Conservation (phyloP, 768 basidiomycete genomes). For the Amanita pseudoporphyria region DNA sequence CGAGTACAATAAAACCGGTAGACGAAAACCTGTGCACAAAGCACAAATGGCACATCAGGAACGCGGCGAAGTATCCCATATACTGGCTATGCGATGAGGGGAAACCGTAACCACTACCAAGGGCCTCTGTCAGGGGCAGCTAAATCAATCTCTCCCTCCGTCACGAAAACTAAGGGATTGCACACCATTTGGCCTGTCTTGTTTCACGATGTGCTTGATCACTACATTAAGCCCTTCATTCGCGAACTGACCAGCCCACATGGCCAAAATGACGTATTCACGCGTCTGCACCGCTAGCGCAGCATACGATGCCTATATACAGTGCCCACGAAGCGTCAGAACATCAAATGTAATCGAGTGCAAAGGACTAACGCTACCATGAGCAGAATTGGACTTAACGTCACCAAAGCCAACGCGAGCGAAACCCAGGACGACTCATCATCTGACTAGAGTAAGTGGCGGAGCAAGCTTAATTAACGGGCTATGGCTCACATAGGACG, state of each 20-base stretch:
- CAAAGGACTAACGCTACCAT: conserved; percentile 37
- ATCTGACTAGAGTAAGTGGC: conserved; percentile 28
- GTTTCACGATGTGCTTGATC: conserved; percentile 56
- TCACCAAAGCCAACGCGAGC: conserved; percentile 48
- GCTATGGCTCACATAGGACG: background rate
- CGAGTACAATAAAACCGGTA: conserved; percentile 41
- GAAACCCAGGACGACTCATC: conserved; percentile 52
- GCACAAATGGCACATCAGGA: conserved; percentile 63
- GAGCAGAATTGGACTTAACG: conserved; percentile 60
- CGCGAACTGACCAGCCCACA: conserved; percentile 75
- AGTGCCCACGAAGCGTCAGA: background rate
- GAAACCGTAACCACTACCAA: conserved; percentile 74
- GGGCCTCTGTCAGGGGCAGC: conserved; percentile 28
- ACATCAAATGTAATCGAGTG: conserved; percentile 3
- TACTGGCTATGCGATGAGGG: conserved; percentile 87
- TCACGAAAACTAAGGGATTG: conserved; percentile 3
- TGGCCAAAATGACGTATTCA: conserved; percentile 69
- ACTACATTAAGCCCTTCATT: conserved; percentile 64
- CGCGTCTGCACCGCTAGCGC: conserved; percentile 65
- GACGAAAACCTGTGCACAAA: conserved; percentile 57
- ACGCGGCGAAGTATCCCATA: conserved; percentile 81
- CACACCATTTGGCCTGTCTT: conserved; percentile 61
- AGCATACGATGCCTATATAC: conserved; percentile 63
- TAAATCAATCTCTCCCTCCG: background rate
- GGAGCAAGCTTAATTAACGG: background rate